Evolutionary conservation across 139 green algal species (phyloP).

Genomic region (Picochlorum sp.): DNA sequence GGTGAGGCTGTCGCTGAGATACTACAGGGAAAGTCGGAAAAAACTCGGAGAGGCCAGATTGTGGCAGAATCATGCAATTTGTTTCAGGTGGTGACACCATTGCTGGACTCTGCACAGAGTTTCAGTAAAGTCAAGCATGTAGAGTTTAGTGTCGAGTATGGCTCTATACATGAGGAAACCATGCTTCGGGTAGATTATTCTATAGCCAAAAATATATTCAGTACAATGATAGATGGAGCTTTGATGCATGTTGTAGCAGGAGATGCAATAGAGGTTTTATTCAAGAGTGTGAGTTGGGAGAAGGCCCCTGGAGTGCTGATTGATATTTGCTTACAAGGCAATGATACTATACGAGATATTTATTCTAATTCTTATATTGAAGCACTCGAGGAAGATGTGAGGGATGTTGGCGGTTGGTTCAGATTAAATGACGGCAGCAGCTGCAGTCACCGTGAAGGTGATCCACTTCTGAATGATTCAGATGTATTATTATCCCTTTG

Average conservation of each 20-base stretch:
- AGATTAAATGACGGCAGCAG: background rate
- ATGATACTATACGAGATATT: background rate
- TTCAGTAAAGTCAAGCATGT: background rate
- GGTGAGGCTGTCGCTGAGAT: background rate
- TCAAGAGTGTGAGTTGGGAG: constrained; percentile 7
- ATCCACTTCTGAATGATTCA: too few relatives aligned
- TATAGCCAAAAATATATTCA: too few relatives aligned
- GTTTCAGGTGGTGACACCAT: background rate
- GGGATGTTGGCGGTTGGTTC: constrained; percentile 8
- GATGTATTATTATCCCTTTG: too few relatives aligned
- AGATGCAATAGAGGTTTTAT: constrained; percentile 19
- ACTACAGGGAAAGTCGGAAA: too few relatives aligned
- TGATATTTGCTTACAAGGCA: background rate
- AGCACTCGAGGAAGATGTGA: background rate
- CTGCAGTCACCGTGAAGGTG: too few relatives aligned
- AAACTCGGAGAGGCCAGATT: too few relatives aligned
- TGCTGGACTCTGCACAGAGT: background rate
- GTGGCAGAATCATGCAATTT: background rate
- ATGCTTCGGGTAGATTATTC: too few relatives aligned
- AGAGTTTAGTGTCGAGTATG: background rate
- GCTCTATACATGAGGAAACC: too few relatives aligned
- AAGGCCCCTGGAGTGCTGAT: constrained; percentile 18
- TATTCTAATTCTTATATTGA: constrained; percentile 2
- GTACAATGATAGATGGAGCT: constrained; percentile 8
- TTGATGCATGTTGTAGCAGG: constrained; percentile 13